Evolutionary conservation across 176 grass and related monocot species (phyloP), one percentile per base, ranked within the genome.

Genomic region (Oropetium thomaeum): DNA sequence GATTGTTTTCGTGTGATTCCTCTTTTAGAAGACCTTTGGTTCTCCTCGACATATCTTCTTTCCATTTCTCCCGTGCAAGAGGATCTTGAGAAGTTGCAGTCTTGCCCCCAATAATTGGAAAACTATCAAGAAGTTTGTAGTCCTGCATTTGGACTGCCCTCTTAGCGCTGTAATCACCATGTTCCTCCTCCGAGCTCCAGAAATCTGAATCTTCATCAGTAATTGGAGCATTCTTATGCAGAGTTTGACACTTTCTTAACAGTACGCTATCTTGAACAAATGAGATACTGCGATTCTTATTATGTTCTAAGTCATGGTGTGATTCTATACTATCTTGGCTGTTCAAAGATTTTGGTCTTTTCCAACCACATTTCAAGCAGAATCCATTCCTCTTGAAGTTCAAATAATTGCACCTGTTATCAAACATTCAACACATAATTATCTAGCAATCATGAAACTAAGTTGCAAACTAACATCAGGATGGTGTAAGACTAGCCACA

Each of bases 281-380:
- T 86, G 91, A 88, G 65, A 92, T 82, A 83, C 43, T 1, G 1
- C 71, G 22, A 44, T 78, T 71, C 71, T 83, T 85, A 58, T 40
- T 69, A 76, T 65, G 40, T 74, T 55, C 78, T 55, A 85, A 82
- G 22, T 80, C 75, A 42, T 32, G 75, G 4, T 49, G 74, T 27
- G 54, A 48, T 77, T 42, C 78, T 29, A 67, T 47, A 26, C 27
- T 62, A 16, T 98, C 77, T 72, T 84, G 82, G 76, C 20, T 64
- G 62, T 93, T 98, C 17, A 87, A 80, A 76, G 71, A 54, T 83
- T 98, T 98, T 62, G 95, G 90, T 60, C 91, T 83, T 74, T 92
- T 98, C 95, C 95, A 98, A 23, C 78, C 59, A 71, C 95, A 94
- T 85, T 79, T 94, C 70, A 88, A 81, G 62, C 95, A 98, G 68